Conservation (phyloP, 192 early-diverging fungal species). For the Coemansia sp. region DNA sequence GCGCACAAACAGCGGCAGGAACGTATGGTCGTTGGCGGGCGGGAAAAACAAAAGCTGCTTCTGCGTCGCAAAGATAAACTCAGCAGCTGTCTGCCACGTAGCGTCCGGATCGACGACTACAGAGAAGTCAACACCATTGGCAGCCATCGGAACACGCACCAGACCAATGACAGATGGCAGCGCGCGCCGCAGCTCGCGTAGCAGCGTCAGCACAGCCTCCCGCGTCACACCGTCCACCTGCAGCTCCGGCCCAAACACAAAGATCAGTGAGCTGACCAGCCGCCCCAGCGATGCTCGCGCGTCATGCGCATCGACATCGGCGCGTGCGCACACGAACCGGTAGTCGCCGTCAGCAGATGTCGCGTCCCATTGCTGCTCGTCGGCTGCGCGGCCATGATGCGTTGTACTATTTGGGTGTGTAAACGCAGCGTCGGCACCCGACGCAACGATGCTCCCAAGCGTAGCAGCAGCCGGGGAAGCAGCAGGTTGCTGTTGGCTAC, state of each 20-base stretch:
- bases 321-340: conserved; percentile 54
- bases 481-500: neutral
- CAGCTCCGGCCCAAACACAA: conserved; percentile 91
- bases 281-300: conserved; percentile 71
- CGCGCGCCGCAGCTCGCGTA: conserved; percentile 79
- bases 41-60: conserved; percentile 44
- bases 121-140: neutral
- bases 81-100: conserved; percentile 32
- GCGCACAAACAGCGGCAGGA: conserved; percentile 16
- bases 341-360: conserved; percentile 11
- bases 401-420: conserved; percentile 56
- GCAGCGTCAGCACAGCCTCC: conserved; percentile 76
- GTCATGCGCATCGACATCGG: conserved; percentile 56
- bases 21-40: neutral
- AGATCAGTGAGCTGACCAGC: conserved; percentile 86
- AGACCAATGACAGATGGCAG: conserved; percentile 23
- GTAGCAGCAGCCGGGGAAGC: neutral
- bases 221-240: conserved; percentile 68
- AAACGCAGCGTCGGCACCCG: conserved; percentile 60
- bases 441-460: conserved; percentile 63
- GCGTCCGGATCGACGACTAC: conserved; percentile 39
- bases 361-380: neutral
- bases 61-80: conserved; percentile 34
- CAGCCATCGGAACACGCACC: neutral
- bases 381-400: conserved; percentile 22